These are phyloP conservation scores for Xylariaceae sp. DNA, from an alignment of 2,329 filamentous ascomycete genomes.

Conservation along the genomic window DNA sequence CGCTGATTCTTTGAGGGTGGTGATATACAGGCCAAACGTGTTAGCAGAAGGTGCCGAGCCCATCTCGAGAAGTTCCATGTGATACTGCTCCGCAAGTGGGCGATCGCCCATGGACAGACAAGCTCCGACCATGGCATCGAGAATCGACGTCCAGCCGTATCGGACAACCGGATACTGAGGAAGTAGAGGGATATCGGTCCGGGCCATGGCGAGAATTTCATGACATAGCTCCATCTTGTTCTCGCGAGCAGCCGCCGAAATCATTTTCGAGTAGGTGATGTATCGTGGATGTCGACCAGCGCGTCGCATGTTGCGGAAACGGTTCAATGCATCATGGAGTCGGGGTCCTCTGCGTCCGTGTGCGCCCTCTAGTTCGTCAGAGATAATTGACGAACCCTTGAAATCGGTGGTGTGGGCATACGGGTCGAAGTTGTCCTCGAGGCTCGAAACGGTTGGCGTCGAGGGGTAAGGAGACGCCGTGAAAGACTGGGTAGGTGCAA, in stretches of 20 bases:
- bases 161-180: constrained; percentile 81
- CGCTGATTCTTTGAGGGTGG: constrained; percentile 93
- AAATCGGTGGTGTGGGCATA: constrained; percentile 89
- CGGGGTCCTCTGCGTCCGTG: constrained; percentile 68
- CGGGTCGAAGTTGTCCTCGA: constrained; percentile 84
- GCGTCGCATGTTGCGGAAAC: constrained; percentile 90
- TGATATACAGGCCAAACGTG: constrained; percentile 97
- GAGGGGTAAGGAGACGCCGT: constrained; percentile 49
- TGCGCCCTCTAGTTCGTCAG: constrained; percentile 80
- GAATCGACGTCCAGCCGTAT: constrained; percentile 93
- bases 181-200: constrained; percentile 79
- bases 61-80: constrained; percentile 87
- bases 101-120: constrained; percentile 82
- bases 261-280: constrained; percentile 94
- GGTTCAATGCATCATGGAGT: constrained; percentile 73
- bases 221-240: constrained; percentile 77
- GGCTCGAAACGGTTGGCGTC: constrained; percentile 54
- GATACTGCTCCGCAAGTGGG: constrained; percentile 75
- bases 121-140: constrained; percentile 94
- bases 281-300: constrained; percentile 89
- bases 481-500: constrained; percentile 39
- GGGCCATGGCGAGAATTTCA: constrained; percentile 85
- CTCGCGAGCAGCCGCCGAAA: constrained; percentile 81
- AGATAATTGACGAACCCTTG: constrained; percentile 86
- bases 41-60: constrained; percentile 91